A percentile compares a stretch with the other conserved stretches of the same genome.
Conservation (phyloP, 2,329 filamentous ascomycete genomes). For the Trichoderma koningii region DNA sequence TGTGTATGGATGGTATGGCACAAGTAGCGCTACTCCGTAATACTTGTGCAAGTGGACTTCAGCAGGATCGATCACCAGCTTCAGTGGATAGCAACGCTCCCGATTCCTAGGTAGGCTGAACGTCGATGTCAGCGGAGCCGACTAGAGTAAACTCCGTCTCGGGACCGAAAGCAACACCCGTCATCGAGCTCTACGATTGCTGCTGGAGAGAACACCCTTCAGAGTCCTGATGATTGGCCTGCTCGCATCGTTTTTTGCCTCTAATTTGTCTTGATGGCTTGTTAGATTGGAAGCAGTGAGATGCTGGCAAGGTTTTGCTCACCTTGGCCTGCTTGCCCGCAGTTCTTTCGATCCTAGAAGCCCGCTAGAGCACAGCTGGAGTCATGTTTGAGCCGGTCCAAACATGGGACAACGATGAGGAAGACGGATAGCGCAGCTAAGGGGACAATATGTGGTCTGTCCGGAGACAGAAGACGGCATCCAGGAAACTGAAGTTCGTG, state of each 20-base stretch:
- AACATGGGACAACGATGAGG: background rate
- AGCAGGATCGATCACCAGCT: conserved; percentile 22
- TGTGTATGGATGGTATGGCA: background rate
- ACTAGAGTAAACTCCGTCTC: background rate
- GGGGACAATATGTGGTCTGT: background rate
- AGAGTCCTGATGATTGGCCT: conserved; percentile 12
- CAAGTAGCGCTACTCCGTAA: conserved; percentile 15
- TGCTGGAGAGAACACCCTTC: background rate
- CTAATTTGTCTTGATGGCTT: conserved; percentile 1
- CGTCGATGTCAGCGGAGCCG: conserved; percentile 3
- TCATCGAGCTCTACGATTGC: background rate
- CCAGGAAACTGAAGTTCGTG: background rate
- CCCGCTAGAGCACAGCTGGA: conserved; percentile 1
- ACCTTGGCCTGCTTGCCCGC: conserved; percentile 8
- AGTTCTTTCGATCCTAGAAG: background rate
- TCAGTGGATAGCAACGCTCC: conserved; percentile 14
- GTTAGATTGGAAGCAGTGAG: background rate
- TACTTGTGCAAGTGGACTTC: conserved; percentile 4
- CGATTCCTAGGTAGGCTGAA: background rate
- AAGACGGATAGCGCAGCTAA: background rate
- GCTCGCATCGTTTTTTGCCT: conserved; percentile 3
- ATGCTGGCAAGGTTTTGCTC: conserved; percentile 10
- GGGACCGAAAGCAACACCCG: background rate
- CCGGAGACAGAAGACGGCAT: background rate
- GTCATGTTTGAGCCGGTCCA: background rate